These are phyloP conservation scores for Parastagonospora avenae DNA, from an alignment of 2,329 filamentous ascomycete species.

Conservation along the genomic window DNA sequence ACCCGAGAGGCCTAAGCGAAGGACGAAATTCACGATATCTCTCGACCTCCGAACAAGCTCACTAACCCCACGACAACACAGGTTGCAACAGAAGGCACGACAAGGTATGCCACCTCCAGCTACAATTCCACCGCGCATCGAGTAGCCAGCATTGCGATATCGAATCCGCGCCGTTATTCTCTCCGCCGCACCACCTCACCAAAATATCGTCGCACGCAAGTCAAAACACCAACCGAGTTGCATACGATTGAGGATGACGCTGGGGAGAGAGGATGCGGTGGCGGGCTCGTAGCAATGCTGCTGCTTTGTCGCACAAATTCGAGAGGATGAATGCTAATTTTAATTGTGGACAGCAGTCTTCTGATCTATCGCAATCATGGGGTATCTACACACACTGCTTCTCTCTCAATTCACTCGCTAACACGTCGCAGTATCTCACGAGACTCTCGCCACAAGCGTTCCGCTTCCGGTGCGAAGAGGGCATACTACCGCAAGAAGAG, in stretches of 20 bases:
- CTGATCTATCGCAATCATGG: slow-evolving; percentile 59
- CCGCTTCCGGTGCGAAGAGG: slow-evolving; percentile 93
- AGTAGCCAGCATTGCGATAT: slow-evolving; percentile 21
- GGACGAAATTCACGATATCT: slow-evolving; percentile 1
- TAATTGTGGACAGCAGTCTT: slow-evolving; percentile 43
- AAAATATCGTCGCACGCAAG: slow-evolving; percentile 30
- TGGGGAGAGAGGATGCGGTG: slow-evolving; percentile 5
- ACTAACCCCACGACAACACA: slow-evolving; percentile 42
- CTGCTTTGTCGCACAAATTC: slow-evolving; percentile 10
- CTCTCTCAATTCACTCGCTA: slow-evolving; percentile 33
- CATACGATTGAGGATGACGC: slow-evolving; percentile 14
- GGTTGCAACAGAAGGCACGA: slow-evolving; percentile 45
- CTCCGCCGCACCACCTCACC: slow-evolving; percentile 13
- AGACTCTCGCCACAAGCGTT: slow-evolving; percentile 99
- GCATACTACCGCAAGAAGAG: slow-evolving; percentile 65
- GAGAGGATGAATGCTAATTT: slow-evolving; percentile 34
- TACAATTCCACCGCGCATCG: slow-evolving; percentile 8
- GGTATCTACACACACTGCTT: slow-evolving; percentile 47
- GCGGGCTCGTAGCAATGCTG: slow-evolving; percentile 15
- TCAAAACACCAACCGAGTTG: slow-evolving; percentile 13
- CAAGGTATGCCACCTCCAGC: slow-evolving; percentile 36
- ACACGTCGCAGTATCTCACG: slow-evolving; percentile 82
- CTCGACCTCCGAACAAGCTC: slow-evolving; percentile 22
- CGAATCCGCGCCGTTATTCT: slow-evolving; percentile 14
- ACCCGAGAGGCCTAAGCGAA: neutral